Conservation (phyloP, 1,284 basidiomycete species). For the Lentinula novae-zelandiae region DNA sequence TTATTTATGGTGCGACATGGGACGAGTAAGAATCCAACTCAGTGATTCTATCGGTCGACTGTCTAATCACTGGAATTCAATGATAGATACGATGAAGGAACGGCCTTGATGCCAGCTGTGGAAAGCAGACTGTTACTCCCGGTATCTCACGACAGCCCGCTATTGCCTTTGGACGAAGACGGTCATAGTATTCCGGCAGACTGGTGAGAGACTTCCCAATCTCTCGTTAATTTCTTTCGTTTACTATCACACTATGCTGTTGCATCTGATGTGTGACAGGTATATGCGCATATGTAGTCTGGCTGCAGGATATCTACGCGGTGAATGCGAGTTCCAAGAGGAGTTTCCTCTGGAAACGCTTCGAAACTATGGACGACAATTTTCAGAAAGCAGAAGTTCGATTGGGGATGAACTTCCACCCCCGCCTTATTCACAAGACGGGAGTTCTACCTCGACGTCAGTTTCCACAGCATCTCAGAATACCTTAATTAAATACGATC, state of each 20-base stretch:
- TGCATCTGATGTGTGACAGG: conserved; percentile 29
- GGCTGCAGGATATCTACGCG: conserved; percentile 59
- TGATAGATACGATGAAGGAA: conserved; percentile 75
- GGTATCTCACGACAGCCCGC: conserved; percentile 47
- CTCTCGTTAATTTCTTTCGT: neutral
- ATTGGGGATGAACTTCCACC: neutral
- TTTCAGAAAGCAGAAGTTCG: neutral
- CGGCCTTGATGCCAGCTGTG: conserved; percentile 67
- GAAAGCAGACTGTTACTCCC: conserved; percentile 55
- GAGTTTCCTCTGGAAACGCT: neutral
- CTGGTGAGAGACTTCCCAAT: conserved; percentile 42
- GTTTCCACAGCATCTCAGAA: neutral
- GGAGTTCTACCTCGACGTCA: neutral
- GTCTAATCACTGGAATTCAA: neutral
- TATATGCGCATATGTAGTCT: conserved; percentile 77
- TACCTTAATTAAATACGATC: neutral
- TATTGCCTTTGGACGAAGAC: conserved; percentile 68
- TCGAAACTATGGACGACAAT: neutral
- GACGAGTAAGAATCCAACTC: conserved; percentile 56
- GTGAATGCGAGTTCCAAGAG: conserved; percentile 30
- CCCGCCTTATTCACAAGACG: conserved; percentile 1
- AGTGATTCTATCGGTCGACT: neutral
- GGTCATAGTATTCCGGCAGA: conserved; percentile 68
- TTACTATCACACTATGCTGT: neutral
- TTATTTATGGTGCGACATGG: conserved; percentile 78